phyloP scores from a whole-genome alignment of 1,284 basidiomycete genomes.

The Mycocalia duriaeana region DNA sequence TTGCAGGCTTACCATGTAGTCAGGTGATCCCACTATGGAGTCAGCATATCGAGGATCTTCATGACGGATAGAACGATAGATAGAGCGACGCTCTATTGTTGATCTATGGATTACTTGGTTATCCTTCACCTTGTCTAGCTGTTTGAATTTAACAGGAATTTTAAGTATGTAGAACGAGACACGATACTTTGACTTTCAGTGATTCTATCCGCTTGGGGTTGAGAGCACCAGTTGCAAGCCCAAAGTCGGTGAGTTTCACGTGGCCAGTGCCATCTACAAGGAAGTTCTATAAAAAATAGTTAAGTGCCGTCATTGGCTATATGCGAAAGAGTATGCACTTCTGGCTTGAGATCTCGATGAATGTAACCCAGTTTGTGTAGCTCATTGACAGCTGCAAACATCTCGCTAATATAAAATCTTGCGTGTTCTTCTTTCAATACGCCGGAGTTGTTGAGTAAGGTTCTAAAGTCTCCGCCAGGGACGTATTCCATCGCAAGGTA shows the following conservation, averaged over 20 bases:
- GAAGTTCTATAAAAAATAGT: conserved; percentile 71
- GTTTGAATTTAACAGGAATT: background rate
- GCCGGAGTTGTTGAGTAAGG: conserved; percentile 91
- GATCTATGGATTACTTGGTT: conserved; percentile 87
- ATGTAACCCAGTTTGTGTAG: conserved; percentile 95
- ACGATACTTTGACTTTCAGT: conserved; percentile 78
- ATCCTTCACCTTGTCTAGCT: conserved; percentile 97
- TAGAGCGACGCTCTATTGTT: conserved; percentile 90
- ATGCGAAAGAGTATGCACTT: conserved; percentile 45
- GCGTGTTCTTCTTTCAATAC: conserved; percentile 95
- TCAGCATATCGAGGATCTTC: conserved; percentile 94
- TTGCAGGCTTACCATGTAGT: conserved; percentile 71
- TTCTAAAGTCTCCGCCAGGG: conserved; percentile 93
- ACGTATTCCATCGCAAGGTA: conserved; percentile 99
- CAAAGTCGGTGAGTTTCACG: conserved; percentile 98
- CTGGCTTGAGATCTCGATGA: conserved; percentile 96
- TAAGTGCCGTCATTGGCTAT: background rate
- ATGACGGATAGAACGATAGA: conserved; percentile 90
- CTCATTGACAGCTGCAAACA: conserved; percentile 90
- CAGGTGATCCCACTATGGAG: conserved; percentile 96
- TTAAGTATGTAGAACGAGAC: background rate
- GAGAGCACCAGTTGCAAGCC: conserved; percentile 92
- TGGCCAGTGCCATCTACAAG: conserved; percentile 93
- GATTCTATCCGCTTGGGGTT: conserved; percentile 96
- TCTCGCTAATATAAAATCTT: conserved; percentile 91